A percentile compares a stretch with the other conserved stretches of the same genome.
phyloP scores from a whole-genome alignment of 2,329 filamentous ascomycete species.

The Annulohypoxylon truncatum region DNA sequence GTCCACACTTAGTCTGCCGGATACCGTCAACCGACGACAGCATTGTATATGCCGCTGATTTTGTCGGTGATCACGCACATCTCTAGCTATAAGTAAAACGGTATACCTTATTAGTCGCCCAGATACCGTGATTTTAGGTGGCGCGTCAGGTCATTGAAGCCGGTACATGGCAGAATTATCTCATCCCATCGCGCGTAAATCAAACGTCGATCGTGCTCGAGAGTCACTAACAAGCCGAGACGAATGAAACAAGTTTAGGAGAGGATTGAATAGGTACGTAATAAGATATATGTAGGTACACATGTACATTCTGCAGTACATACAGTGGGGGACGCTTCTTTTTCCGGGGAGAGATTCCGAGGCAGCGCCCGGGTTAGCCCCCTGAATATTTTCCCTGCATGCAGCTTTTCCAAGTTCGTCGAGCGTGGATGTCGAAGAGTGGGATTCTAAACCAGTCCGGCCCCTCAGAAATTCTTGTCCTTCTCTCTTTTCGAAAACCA shows the following conservation, averaged over 20 bases:
- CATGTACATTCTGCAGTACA: conserved; percentile 2
- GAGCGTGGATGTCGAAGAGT: conserved; percentile 19
- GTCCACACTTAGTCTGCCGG: conserved; percentile 10
- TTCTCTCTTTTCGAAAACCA: conserved; percentile 15
- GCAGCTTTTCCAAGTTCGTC: conserved; percentile 35
- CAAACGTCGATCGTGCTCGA: conserved; percentile 23
- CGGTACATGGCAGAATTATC: conserved; percentile 9
- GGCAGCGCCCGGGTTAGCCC: conserved; percentile 26
- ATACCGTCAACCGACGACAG: conserved; percentile 21
- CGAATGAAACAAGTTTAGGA: conserved; percentile 15
- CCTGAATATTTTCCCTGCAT: conserved; percentile 22
- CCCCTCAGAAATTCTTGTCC: conserved; percentile 17
- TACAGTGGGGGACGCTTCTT: conserved; percentile 29
- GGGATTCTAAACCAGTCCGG: conserved; percentile 31
- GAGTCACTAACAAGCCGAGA: conserved; percentile 5
- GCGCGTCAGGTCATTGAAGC: background rate
- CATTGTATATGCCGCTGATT: background rate
- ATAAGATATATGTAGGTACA: conserved; percentile 12
- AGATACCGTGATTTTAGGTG: conserved; percentile 6
- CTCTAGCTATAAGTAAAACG: conserved; percentile 11
- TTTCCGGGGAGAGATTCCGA: conserved; percentile 40
- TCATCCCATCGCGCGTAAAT: conserved; percentile 14
- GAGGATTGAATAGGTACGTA: conserved; percentile 10
- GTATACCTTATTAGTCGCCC: conserved; percentile 11
- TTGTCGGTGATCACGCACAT: conserved; percentile 7